Conservation (phyloP, 2,329 filamentous ascomycete species). For the Aspergillus pseudoviridinutans region DNA sequence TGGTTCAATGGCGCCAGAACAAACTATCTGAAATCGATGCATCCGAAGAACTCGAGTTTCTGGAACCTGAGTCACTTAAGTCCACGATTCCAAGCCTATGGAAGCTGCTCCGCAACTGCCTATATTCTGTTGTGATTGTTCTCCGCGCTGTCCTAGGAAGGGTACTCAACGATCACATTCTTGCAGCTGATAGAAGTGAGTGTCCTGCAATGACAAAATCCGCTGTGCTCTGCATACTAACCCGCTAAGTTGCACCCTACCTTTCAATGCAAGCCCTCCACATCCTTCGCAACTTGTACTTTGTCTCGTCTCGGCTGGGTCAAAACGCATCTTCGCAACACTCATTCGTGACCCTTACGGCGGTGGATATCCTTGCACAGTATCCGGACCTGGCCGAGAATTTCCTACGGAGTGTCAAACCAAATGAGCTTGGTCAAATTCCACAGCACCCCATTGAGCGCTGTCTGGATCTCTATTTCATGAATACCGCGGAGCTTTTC, state of each 20-base stretch:
- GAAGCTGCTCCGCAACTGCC: conserved; percentile 67
- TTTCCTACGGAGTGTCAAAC: conserved; percentile 63
- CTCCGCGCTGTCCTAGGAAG: conserved; percentile 71
- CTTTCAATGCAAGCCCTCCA: conserved; percentile 69
- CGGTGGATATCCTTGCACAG: conserved; percentile 75
- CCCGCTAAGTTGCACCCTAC: conserved; percentile 52
- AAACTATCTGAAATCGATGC: conserved; percentile 70
- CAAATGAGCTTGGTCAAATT: conserved; percentile 52
- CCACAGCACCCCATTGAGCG: conserved; percentile 64
- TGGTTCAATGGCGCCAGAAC: conserved; percentile 69
- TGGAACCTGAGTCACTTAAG: conserved; percentile 63
- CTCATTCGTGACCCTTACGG: conserved; percentile 74
- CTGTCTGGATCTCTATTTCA: conserved; percentile 79
- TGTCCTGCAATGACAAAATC: conserved; percentile 1
- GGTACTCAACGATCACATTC: conserved; percentile 52
- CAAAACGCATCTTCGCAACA: conserved; percentile 77
- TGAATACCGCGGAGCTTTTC: conserved; percentile 82
- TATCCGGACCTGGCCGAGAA: conserved; percentile 62
- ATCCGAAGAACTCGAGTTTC: conserved; percentile 58
- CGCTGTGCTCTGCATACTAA: conserved; percentile 1
- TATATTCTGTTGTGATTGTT: conserved; percentile 72
- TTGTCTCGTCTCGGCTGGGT: conserved; percentile 72
- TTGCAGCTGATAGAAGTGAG: conserved; percentile 53
- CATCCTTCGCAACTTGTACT: conserved; percentile 72
- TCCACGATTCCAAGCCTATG: conserved; percentile 69